These are phyloP conservation scores for Trypanosoma melophagium DNA, from an alignment of 208 protist genomes.

Conservation along the genomic window DNA sequence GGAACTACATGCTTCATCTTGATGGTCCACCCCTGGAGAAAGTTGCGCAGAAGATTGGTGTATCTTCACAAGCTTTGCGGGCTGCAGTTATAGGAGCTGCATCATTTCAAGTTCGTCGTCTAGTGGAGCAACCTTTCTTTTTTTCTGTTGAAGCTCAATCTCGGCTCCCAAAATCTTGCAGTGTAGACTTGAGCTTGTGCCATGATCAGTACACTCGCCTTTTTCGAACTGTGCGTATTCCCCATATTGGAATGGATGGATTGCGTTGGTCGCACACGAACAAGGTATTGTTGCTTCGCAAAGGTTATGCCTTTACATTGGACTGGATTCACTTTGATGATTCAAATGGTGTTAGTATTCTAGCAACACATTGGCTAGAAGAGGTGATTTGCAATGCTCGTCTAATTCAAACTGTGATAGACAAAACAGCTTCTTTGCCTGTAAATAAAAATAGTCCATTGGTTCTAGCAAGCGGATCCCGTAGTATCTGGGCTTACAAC, in stretches of 20 bases:
- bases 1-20: constrained; percentile 27
- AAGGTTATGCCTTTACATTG: constrained; percentile 22
- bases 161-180: constrained; percentile 13
- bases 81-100: constrained; percentile 28
- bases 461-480: constrained; percentile 22
- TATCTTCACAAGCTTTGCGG: constrained; percentile 22
- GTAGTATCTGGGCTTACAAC: constrained; percentile 15
- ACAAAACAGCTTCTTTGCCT: constrained; percentile 6
- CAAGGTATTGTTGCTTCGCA: constrained; percentile 22
- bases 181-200: constrained; percentile 28
- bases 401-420: constrained; percentile 21
- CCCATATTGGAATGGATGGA: constrained; percentile 23
- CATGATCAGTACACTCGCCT: constrained; percentile 25
- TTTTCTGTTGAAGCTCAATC: constrained; percentile 17
- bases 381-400: constrained; percentile 26
- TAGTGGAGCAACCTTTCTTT: constrained; percentile 16
- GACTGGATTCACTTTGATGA: constrained; percentile 16
- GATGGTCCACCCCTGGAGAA: constrained; percentile 11
- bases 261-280: constrained; percentile 23
- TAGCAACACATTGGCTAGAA: constrained; percentile 8
- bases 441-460: constrained; percentile 16
- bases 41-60: neutral
- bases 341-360: neutral
- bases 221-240: constrained; percentile 30
- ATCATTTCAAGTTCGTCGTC: constrained; percentile 23